Evolutionary conservation across 768 basidiomycete genomes (phyloP).

Genomic region (Mycena amicta): DNA sequence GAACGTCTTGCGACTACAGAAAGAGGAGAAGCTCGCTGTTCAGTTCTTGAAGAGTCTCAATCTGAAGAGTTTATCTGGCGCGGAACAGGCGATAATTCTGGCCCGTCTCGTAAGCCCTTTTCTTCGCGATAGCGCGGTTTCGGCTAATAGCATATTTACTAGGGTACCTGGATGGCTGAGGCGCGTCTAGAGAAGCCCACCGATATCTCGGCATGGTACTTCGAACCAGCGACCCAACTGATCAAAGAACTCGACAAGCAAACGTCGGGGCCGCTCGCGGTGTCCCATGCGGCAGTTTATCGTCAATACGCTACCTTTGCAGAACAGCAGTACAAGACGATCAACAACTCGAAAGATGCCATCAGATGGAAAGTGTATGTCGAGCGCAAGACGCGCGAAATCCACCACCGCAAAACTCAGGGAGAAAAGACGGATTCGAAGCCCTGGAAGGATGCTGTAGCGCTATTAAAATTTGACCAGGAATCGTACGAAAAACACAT

Average conservation of each 20-base stretch:
- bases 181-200: constrained; percentile 81
- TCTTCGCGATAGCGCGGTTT: not conserved
- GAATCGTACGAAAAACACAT: constrained; percentile 58
- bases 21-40: constrained; percentile 84
- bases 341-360: constrained; percentile 69
- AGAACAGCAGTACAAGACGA: constrained; percentile 79
- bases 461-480: constrained; percentile 47
- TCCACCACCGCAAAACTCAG: constrained; percentile 49
- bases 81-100: constrained; percentile 47
- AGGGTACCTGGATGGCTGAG: constrained; percentile 92
- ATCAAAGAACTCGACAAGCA: constrained; percentile 26
- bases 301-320: constrained; percentile 88
- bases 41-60: constrained; percentile 58
- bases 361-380: constrained; percentile 70
- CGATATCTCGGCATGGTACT: constrained; percentile 71
- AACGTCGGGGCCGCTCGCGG: constrained; percentile 13
- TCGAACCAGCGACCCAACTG: constrained; percentile 57
- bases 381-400: constrained; percentile 72
- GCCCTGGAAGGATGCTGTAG: constrained; percentile 20
- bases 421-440: constrained; percentile 17
- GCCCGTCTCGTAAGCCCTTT: constrained; percentile 62
- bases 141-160: no score
- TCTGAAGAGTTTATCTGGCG: constrained; percentile 19
- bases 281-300: constrained; percentile 61
- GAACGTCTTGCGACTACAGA: constrained; percentile 85